Conservation (phyloP, 768 basidiomycete genomes). For the Russula sp. region DNA sequence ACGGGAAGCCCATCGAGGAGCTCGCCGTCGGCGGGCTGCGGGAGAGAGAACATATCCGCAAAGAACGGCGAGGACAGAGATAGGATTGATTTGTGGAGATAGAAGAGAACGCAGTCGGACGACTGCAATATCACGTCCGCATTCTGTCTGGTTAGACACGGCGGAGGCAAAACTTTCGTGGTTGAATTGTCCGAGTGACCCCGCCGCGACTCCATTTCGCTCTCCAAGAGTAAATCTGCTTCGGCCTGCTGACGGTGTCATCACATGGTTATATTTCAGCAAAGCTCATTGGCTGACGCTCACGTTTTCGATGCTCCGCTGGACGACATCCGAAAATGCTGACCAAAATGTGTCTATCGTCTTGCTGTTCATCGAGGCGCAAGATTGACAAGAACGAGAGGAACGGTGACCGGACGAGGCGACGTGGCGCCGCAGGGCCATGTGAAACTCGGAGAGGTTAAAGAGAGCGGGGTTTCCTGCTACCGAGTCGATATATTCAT, state of each 20-base stretch:
- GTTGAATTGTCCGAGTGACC: background rate
- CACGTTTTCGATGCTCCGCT: conserved; percentile 1
- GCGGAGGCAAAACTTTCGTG: background rate
- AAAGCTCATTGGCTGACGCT: background rate
- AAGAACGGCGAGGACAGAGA: conserved; percentile 12
- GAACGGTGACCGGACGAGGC: too few relatives aligned
- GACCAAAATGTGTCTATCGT: background rate
- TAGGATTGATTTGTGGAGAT: conserved; percentile 9
- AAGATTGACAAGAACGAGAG: background rate
- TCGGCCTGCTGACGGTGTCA: background rate
- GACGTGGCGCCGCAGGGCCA: background rate
- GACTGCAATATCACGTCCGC: conserved; percentile 1
- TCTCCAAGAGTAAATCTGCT: background rate
- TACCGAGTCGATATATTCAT: conserved; percentile 1
- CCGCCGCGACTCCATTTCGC: background rate
- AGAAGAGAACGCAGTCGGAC: conserved; percentile 1
- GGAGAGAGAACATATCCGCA: conserved; percentile 17
- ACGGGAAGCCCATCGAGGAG: background rate
- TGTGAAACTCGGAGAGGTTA: background rate
- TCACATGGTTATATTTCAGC: background rate
- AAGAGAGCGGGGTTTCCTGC: background rate
- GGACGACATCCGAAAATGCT: background rate
- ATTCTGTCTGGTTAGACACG: background rate
- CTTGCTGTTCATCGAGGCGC: background rate
- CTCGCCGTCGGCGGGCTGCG: conserved; percentile 2